Evolutionary conservation across 2,329 filamentous ascomycete genomes (phyloP).

Genomic region (Aurifilum marmelostoma): DNA sequence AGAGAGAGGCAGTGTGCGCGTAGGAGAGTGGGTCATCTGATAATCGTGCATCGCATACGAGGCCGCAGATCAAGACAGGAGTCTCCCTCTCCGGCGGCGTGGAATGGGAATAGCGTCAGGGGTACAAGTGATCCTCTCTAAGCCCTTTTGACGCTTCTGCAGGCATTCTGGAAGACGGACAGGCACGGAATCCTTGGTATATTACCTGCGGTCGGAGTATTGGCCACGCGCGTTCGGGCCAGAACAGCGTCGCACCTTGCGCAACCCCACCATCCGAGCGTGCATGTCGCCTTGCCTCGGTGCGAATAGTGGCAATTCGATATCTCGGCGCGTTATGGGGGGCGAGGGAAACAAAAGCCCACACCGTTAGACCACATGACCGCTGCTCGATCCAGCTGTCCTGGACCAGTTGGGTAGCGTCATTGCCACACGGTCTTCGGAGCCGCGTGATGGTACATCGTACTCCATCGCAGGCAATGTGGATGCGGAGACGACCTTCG

Average conservation of each 20-base stretch:
- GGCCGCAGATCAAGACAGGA: not conserved
- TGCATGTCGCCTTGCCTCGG: slow-evolving; percentile 18
- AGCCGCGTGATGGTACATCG: too few species aligned
- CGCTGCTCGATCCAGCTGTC: too few species aligned
- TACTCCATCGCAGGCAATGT: too few species aligned
- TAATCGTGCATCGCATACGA: not conserved
- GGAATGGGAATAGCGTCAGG: not conserved
- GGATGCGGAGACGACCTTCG: too few species aligned
- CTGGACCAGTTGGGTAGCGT: too few species aligned
- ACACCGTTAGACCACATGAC: too few species aligned
- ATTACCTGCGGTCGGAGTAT: not conserved
- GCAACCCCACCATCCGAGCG: slow-evolving; percentile 20
- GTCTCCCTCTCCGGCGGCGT: too few species aligned
- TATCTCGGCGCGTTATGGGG: too few species aligned
- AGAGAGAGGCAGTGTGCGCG: too few species aligned
- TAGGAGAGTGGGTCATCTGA: not conserved
- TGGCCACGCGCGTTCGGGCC: not conserved
- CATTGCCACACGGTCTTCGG: too few species aligned
- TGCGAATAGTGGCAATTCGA: not conserved
- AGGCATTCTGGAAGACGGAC: not conserved
- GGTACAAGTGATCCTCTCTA: not conserved
- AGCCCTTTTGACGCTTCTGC: too few species aligned
- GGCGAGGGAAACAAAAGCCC: too few species aligned
- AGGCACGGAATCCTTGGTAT: not conserved
- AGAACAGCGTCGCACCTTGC: slow-evolving; percentile 16